These are phyloP conservation scores for Xylaria sp. DNA, from an alignment of 495 filamentous ascomycete genomes.

Conservation along the genomic window DNA sequence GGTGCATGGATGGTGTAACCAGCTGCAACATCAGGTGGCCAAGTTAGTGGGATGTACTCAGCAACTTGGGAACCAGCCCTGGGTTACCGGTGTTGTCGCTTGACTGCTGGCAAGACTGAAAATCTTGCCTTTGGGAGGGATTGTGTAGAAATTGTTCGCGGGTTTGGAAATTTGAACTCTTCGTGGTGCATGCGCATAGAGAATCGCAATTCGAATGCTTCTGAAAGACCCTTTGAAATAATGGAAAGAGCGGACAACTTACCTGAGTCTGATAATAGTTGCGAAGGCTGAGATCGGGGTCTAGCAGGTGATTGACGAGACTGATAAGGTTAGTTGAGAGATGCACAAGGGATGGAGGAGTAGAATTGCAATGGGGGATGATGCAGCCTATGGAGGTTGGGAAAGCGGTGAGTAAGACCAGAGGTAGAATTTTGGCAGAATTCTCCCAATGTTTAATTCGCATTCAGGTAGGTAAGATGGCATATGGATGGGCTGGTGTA, in stretches of 20 bases:
- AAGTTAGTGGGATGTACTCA: neutral
- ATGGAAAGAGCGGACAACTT: neutral
- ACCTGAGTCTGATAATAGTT: neutral
- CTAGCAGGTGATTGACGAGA: neutral
- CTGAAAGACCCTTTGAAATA: neutral
- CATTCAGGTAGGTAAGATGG: neutral
- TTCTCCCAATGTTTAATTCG: neutral
- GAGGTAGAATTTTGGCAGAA: neutral
- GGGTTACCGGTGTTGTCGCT: neutral
- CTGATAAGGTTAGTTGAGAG: slow-evolving; percentile 5
- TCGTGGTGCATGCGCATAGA: neutral
- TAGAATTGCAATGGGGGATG: neutral
- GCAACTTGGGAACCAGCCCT: neutral
- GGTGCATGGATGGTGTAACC: neutral
- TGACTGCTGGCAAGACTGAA: neutral
- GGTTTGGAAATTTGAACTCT: neutral
- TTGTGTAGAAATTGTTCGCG: too few relatives aligned
- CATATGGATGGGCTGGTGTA: neutral
- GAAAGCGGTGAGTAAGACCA: neutral
- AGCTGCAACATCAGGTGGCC: neutral
- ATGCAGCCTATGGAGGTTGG: neutral
- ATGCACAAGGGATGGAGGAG: neutral
- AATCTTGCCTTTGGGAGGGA: neutral
- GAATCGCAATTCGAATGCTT: neutral
- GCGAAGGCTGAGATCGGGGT: neutral